Percentiles rank a stretch among this genome's conserved stretches.
phyloP scores from a whole-genome alignment of 306 rosid species.

The Vachellia collinsii region DNA sequence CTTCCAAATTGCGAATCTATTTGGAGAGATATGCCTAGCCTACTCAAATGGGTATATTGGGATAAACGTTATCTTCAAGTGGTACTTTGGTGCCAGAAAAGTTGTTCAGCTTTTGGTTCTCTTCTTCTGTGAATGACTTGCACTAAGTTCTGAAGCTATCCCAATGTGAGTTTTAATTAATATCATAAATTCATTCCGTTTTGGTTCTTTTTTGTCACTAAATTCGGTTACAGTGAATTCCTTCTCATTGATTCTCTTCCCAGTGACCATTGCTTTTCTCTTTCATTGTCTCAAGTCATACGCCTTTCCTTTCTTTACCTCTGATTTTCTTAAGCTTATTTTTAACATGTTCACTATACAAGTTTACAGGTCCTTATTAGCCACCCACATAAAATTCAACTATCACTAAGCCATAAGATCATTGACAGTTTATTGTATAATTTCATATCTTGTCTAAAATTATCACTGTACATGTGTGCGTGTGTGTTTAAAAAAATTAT shows the following conservation, averaged over 20 bases:
- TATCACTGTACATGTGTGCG: too few relatives aligned
- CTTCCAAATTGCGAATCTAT: slow-evolving; percentile 10
- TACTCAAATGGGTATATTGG: slow-evolving; percentile 26
- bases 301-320: neutral
- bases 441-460: neutral
- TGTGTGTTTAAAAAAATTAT: too few relatives aligned
- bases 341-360: neutral
- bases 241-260: slow-evolving; percentile 28
- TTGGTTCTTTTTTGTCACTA: slow-evolving; percentile 8
- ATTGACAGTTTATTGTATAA: neutral
- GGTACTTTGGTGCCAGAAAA: slow-evolving; percentile 37
- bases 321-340: neutral
- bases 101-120: slow-evolving; percentile 43
- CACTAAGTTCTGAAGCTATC: slow-evolving; percentile 26
- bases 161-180: slow-evolving; percentile 24
- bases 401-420: too few relatives aligned
- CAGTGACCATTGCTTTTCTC: slow-evolving; percentile 9
- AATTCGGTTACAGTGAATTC: slow-evolving; percentile 38
- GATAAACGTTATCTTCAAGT: slow-evolving; percentile 29
- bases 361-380: too few relatives aligned
- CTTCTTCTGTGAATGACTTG: slow-evolving; percentile 23
- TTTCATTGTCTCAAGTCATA: neutral
- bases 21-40: slow-evolving; percentile 14
- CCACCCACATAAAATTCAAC: too few relatives aligned
- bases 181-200: slow-evolving; percentile 12